Evolutionary conservation across 352 stramenopile species (phyloP).

Genomic region (Phytophthora sojae): DNA sequence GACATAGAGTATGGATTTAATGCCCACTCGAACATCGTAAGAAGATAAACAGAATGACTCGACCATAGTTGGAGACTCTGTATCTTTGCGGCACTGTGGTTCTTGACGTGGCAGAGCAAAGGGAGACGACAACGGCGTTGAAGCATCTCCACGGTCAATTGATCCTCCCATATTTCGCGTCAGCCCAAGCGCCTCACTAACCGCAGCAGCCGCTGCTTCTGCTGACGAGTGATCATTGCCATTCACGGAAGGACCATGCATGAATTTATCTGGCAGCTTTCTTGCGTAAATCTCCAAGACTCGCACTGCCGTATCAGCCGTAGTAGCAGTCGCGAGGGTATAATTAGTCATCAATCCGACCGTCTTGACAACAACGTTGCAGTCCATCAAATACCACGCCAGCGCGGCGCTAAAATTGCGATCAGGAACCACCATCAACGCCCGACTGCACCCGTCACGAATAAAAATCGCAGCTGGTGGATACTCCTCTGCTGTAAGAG

Average conservation of each 20-base stretch:
- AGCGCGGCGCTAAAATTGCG: conserved; percentile 76
- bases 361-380: conserved; percentile 52
- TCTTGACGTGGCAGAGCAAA: neutral
- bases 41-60: conserved; percentile 43
- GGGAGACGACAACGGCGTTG: neutral
- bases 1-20: conserved; percentile 63
- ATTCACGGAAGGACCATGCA: conserved; percentile 1
- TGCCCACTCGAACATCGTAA: conserved; percentile 60
- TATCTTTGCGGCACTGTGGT: neutral
- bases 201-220: conserved; percentile 51
- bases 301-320: conserved; percentile 33
- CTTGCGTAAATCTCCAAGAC: conserved; percentile 38
- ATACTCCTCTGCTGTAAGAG: conserved; percentile 73
- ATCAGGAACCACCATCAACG: conserved; percentile 53
- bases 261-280: neutral
- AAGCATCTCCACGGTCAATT: conserved; percentile 5
- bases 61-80: neutral
- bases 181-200: conserved; percentile 73
- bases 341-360: conserved; percentile 58
- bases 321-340: conserved; percentile 41
- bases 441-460: conserved; percentile 52
- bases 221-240: conserved; percentile 30
- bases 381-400: conserved; percentile 84
- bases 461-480: conserved; percentile 52
- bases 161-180: conserved; percentile 16